A percentile compares a stretch with the other conserved stretches of the same genome.
Evolutionary conservation across 805 yeast genomes (phyloP).

Genomic region (Cyberlindnera veronae): DNA sequence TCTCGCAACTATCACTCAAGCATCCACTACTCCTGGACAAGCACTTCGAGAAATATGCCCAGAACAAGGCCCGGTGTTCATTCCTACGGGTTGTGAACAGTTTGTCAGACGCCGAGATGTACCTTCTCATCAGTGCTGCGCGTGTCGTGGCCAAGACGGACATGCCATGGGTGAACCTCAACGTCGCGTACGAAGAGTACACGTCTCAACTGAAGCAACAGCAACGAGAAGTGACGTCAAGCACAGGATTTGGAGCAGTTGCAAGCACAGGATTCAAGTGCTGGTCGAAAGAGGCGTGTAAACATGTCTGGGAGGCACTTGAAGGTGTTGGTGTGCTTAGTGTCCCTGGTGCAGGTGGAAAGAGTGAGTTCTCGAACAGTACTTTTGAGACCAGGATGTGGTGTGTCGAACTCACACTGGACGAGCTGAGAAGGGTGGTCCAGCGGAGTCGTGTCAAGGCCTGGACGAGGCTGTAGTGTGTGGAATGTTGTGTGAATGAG

Average conservation of each 20-base stretch:
- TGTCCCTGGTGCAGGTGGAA: constrained; percentile 12
- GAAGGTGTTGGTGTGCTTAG: constrained; percentile 25
- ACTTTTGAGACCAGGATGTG: constrained; percentile 26
- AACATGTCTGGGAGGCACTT: constrained; percentile 72
- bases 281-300: constrained; percentile 60
- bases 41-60: constrained; percentile 26
- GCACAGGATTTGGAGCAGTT: constrained; percentile 23
- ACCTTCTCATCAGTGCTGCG: constrained; percentile 70
- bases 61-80: constrained; percentile 29
- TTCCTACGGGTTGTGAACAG: constrained; percentile 29
- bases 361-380: constrained; percentile 15
- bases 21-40: constrained; percentile 26
- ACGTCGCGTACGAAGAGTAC: constrained; percentile 76
- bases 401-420: constrained; percentile 27
- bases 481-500: background rate
- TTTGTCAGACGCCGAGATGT: constrained; percentile 68
- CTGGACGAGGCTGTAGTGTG: constrained; percentile 25
- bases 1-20: constrained; percentile 31
- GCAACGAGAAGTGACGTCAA: constrained; percentile 34
- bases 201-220: constrained; percentile 44
- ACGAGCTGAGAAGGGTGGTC: constrained; percentile 23
- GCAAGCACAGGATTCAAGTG: constrained; percentile 40
- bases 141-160: constrained; percentile 61
- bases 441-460: constrained; percentile 19
- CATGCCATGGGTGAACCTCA: constrained; percentile 64